Conservation (phyloP, 2,329 filamentous ascomycete genomes). For the Fusarium udum region DNA sequence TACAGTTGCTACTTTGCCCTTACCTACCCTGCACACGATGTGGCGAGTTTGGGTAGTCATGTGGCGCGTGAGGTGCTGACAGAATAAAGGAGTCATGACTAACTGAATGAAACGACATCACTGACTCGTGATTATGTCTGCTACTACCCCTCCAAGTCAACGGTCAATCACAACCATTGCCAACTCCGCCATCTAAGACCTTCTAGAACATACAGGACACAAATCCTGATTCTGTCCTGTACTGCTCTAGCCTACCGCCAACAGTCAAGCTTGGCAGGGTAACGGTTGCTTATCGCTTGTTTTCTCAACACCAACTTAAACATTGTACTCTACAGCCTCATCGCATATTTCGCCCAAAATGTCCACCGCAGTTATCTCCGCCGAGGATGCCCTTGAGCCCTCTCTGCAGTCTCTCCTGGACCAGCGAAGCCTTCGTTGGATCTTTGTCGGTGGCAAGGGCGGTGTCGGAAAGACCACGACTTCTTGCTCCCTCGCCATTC, state of each 20-base stretch:
- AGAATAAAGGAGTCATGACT: slow-evolving; percentile 19
- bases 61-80: slow-evolving; percentile 2
- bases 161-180: neutral
- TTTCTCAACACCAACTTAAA: neutral
- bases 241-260: slow-evolving; percentile 1
- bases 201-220: slow-evolving; percentile 40
- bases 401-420: slow-evolving; percentile 94
- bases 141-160: slow-evolving; percentile 32
- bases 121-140: slow-evolving; percentile 19
- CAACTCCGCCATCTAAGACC: slow-evolving; percentile 38
- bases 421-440: slow-evolving; percentile 96
- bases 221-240: slow-evolving; percentile 24
- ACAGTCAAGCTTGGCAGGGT: neutral
- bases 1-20: neutral
- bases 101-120: fast-evolving
- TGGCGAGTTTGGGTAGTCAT: slow-evolving; percentile 5
- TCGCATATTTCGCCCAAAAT: slow-evolving; percentile 36
- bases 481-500: slow-evolving; percentile 96
- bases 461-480: slow-evolving; percentile 99
- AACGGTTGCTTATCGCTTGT: neutral
- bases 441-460: slow-evolving; percentile 98
- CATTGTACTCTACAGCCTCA: neutral
- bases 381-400: slow-evolving; percentile 84
- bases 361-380: slow-evolving; percentile 53
- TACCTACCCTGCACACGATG: neutral